Base-by-base conservation (phyloP, 345 rosid species). In the Arabidopsis suecica region DNA sequence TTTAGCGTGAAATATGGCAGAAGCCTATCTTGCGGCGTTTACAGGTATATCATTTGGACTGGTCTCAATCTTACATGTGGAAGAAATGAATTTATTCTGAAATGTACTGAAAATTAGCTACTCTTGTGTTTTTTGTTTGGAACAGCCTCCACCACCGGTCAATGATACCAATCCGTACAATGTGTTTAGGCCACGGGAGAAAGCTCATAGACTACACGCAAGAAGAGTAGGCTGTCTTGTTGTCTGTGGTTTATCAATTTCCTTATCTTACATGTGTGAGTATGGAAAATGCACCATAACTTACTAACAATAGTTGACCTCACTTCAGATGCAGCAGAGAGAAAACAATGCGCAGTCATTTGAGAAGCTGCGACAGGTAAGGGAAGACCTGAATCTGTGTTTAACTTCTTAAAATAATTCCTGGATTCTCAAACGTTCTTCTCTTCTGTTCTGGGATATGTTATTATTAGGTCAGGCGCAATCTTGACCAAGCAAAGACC, bases 121-220 rank as follows among this genome's bases (percentile, higher is more conserved):
- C 55, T 37, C 10, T 1, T 74, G 48, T 8, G 53, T 65, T 75
- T 16, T 65, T 64, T 81, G 62, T 38, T 45, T 81, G 57, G 66
- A 78, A 74, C 87, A 94, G 98, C 98, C 97, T 23, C 98, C 98
- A 66, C 94, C 98, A 10, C 91, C 98, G 13, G 96, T 87, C 49
- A 94, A 88, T 75, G 98, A 94, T 75, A 88, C 93, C 78, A 94
- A 91, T 66, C 97, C 97, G 4, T 88, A 83, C 78, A 94, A 89
- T 82, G 98, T 94, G 75, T 94, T 91, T 81, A 83, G 98, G 80
- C 97, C 98, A 33, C 81, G 98, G 72, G 97, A 94, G 79, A 94
- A 89, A 87, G 88, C 93, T 74, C 98, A 91, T 82, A 89, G 91
- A 80, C 96, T 88, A 61, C 98, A 91, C 74, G 88, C 97, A 22